Conservation (phyloP, 2,329 filamentous ascomycete genomes). For the Trichoderma atroviride region DNA sequence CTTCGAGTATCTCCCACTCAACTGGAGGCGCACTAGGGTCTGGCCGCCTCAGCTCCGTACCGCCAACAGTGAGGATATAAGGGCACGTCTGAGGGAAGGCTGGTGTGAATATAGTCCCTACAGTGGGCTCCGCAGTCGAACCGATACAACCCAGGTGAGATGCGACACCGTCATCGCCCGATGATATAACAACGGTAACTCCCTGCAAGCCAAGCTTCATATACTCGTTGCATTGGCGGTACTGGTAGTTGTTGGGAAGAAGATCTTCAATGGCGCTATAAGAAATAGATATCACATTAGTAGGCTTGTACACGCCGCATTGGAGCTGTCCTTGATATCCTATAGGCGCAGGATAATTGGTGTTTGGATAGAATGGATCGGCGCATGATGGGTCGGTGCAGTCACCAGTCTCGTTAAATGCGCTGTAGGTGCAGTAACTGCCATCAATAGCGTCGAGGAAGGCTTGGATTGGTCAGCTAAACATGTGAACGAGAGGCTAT, state of each 20-base stretch:
- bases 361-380: slow-evolving; percentile 32
- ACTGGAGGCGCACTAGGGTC: slow-evolving; percentile 4
- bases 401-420: slow-evolving; percentile 38
- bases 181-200: slow-evolving; percentile 51
- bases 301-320: slow-evolving; percentile 47
- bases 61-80: slow-evolving; percentile 53
- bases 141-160: slow-evolving; percentile 46
- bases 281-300: slow-evolving; percentile 57
- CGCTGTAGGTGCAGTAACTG: slow-evolving; percentile 44
- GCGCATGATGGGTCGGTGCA: slow-evolving; percentile 11
- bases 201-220: slow-evolving; percentile 58
- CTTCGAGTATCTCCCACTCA: slow-evolving; percentile 9
- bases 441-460: slow-evolving; percentile 48
- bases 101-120: slow-evolving; percentile 45
- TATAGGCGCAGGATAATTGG: slow-evolving; percentile 35
- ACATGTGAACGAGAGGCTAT: background rate
- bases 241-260: slow-evolving; percentile 43
- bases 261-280: slow-evolving; percentile 33
- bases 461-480: slow-evolving; percentile 38
- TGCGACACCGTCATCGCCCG: slow-evolving; percentile 53
- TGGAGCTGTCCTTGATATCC: slow-evolving; percentile 46
- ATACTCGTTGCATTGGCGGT: slow-evolving; percentile 57
- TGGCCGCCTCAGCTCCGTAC: slow-evolving; percentile 37
- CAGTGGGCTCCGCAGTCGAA: background rate
- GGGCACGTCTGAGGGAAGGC: slow-evolving; percentile 51